These are phyloP conservation scores for Leccinellum rugosiceps DNA, from an alignment of 768 basidiomycete genomes.

Conservation along the genomic window DNA sequence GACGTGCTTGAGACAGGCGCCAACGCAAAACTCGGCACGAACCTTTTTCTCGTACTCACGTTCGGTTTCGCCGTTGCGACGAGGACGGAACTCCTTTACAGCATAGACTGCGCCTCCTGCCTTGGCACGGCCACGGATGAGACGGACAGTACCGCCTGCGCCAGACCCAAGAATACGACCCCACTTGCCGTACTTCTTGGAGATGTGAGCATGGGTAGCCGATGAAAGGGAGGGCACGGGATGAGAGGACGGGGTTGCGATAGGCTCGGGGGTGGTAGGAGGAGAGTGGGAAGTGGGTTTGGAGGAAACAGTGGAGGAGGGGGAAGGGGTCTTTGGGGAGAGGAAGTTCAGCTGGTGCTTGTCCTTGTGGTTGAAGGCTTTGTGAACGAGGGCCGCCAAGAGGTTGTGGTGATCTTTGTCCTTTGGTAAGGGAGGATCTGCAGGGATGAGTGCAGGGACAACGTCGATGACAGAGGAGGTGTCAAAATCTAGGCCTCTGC, in stretches of 20 bases:
- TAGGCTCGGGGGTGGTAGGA: constrained; percentile 21
- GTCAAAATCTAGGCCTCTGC: constrained; percentile 35
- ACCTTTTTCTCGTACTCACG: constrained; percentile 99
- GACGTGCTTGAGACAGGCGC: constrained; percentile 87
- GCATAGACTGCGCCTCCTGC: constrained; percentile 85
- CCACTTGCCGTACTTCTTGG: constrained; percentile 99
- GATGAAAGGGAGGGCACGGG: constrained; percentile 65
- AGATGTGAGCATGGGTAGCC: constrained; percentile 84
- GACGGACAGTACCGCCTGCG: constrained; percentile 96
- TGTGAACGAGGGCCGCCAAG: constrained; percentile 34
- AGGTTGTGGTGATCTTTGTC: constrained; percentile 27
- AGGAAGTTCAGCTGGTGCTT: constrained; percentile 10
- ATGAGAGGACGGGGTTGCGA: constrained; percentile 25
- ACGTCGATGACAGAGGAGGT: constrained; percentile 32
- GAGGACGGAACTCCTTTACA: constrained; percentile 96
- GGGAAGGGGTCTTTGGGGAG: constrained; percentile 32
- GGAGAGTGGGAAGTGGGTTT: constrained; percentile 29
- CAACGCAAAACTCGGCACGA: constrained; percentile 98
- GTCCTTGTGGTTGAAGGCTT: constrained; percentile 31
- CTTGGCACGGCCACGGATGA: constrained; percentile 86
- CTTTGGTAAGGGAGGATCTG: constrained; percentile 16
- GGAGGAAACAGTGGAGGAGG: constrained; percentile 26
- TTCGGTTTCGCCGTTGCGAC: constrained; percentile 82
- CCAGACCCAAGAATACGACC: constrained; percentile 92
- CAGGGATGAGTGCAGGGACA: constrained; percentile 24